Evolutionary conservation across 306 rosid genomes (phyloP).

Genomic region (Vicia faba): DNA sequence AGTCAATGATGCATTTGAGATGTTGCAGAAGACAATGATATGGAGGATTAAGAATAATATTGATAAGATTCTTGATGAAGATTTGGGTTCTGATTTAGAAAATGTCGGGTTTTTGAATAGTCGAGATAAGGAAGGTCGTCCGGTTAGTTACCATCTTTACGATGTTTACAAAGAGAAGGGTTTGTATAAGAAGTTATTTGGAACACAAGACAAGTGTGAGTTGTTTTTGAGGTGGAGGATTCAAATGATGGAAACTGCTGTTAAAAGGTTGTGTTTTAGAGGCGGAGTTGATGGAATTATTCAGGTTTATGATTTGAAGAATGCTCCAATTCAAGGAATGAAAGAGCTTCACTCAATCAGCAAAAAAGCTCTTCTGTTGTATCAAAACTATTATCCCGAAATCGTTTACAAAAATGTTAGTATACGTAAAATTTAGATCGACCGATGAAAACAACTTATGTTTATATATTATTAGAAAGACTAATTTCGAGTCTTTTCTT

Average conservation of each 20-base stretch:
- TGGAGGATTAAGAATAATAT: conserved; percentile 58
- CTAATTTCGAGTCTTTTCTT: neutral
- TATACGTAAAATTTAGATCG: neutral
- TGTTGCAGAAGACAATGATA: conserved; percentile 61
- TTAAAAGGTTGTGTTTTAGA: conserved; percentile 50
- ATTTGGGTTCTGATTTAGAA: conserved; percentile 42
- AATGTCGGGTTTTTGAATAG: conserved; percentile 40
- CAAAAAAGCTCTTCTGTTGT: conserved; percentile 48
- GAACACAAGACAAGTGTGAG: conserved; percentile 47
- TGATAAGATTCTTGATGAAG: conserved; percentile 40
- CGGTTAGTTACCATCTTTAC: conserved; percentile 49
- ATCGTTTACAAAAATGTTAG: conserved; percentile 52
- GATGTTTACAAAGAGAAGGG: conserved; percentile 54
- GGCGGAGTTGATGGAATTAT: conserved; percentile 66
- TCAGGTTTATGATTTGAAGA: conserved; percentile 67
- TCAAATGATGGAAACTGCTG: conserved; percentile 59
- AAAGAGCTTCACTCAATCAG: conserved; percentile 56
- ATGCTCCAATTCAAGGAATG: conserved; percentile 51
- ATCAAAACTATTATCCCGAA: conserved; percentile 70
- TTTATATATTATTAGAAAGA: neutral
- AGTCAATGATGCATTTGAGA: conserved; percentile 64
- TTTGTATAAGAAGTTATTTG: conserved; percentile 48
- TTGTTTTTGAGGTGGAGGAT: conserved; percentile 65
- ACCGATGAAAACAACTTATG: neutral
- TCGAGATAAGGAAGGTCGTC: conserved; percentile 68